Base-by-base conservation (phyloP, 108 stramenopile species). In the Thalassiosira profunda region DNA sequence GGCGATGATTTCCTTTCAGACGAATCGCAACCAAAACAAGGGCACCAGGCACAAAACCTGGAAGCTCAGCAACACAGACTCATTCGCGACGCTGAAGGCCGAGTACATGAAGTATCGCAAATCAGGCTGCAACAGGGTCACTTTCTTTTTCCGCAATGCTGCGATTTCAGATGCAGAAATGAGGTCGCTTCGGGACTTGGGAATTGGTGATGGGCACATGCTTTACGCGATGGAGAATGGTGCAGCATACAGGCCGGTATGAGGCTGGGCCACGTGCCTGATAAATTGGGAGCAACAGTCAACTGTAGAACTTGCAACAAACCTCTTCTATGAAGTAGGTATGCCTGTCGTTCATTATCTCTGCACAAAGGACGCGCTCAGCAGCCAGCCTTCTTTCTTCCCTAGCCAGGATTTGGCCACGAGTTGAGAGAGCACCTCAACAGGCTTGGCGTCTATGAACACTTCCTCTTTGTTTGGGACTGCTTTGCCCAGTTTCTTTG, bases 391-490 rank as follows among this genome's bases (percentile, higher is more conserved):
- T 30, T 36, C 30, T 62, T 59, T 37, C 15, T 71, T 74, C 8
- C 58, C 79, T 11, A 89, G 23, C 92, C 92, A 93, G 3, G 87
- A 89, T 18, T 82, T 35, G 6, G 48, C 51, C 21, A 70, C 35
- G 31, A 93, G 30, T 1, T 47, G 48, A 35, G 51, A 6, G 10
- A 78, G 34, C 2, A 40, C 70, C 28, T 72, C 48, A 6, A 58
- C 56, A 8, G 76, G 76, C 25, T 72, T 78, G 5, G 76, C 42
- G 14, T 60, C 58, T 5, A 78, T 44, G 41, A 78, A 72, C 7
- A 78, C 57, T 8, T 48, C 43, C 34, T 57, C 76, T 31, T 37
- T 78, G 10, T 12, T 31, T 2, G 71, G 70, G n/a, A n/a, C n/a
- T n/a, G n/a, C n/a, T 20, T 30, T 52, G 4, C n/a, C 35, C 4